Percentiles rank a stretch among this genome's conserved stretches.
These are phyloP conservation scores for Kluyveromyces sp. DNA, from an alignment of 1,139 yeast genomes.

Conservation along the genomic window DNA sequence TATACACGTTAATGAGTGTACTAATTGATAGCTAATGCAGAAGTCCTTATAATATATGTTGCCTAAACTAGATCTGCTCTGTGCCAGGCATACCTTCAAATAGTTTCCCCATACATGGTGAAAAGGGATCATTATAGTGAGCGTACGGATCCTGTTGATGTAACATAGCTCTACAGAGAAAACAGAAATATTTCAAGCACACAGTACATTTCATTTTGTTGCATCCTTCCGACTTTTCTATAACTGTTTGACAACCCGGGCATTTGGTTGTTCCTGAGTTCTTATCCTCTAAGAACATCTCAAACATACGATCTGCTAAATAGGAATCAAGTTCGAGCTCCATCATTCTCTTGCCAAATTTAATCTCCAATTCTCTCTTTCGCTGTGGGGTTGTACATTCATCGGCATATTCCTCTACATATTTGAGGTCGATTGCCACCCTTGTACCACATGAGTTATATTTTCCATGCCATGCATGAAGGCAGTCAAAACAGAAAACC, in stretches of 20 bases:
- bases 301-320: slow-evolving; percentile 42
- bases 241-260: slow-evolving; percentile 47
- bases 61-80: neutral
- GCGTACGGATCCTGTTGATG: slow-evolving; percentile 41
- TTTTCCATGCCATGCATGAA: slow-evolving; percentile 61
- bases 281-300: slow-evolving; percentile 37
- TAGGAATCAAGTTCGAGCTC: slow-evolving; percentile 39
- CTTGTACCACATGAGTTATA: slow-evolving; percentile 39
- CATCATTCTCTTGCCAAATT: slow-evolving; percentile 44
- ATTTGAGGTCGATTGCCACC: slow-evolving; percentile 37
- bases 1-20: no score
- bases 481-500: slow-evolving; percentile 56
- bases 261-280: slow-evolving; percentile 41
- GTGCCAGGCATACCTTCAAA: slow-evolving; percentile 49
- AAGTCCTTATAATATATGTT: no score
- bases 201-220: slow-evolving; percentile 55
- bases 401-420: slow-evolving; percentile 37
- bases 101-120: slow-evolving; percentile 44
- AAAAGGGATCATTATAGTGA: slow-evolving; percentile 41
- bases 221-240: slow-evolving; percentile 61
- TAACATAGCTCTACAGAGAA: slow-evolving; percentile 44
- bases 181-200: slow-evolving; percentile 49
- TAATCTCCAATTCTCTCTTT: slow-evolving; percentile 36
- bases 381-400: slow-evolving; percentile 24
- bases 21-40: no score